Evolutionary conservation across 345 rosid species (phyloP), one percentile per base, ranked within the genome.

Genomic region (Capsella bursapastoris): DNA sequence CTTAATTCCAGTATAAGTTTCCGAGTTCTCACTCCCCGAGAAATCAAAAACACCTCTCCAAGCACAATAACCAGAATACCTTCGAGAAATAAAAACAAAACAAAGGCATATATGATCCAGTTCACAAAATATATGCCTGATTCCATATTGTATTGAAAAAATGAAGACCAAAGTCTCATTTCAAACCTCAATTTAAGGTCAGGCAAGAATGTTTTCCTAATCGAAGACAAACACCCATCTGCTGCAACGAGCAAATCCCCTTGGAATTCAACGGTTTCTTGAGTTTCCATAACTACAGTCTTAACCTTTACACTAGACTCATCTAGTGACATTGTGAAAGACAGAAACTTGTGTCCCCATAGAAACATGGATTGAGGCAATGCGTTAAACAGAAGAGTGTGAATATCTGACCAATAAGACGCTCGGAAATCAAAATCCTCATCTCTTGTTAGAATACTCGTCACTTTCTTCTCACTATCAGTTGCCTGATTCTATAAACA

Each of bases 41-140:
- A 86, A 90, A 72, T 93, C 85, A 32, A 85, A 85, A 74, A 90
- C 81, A 45, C 98, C 92, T 83, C 92, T 82, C 97, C 93, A 89
- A 14, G 96, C 94, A 72, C 91, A 89, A 18, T 86, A 93, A 53
- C 94, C 94, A 2, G 92, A 88, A 71, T 93, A 89, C 85, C 97
- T 90, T 75, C 63, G 38, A 56, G 0, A 66, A 22, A 8, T 9
- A 14, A 9, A 38, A 0, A 28, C 18, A 45, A 27, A 66, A 15
- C 49, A 22, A 63, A 68, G 55, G 11, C 59, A 29, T 61, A 31
- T 7, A 57, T 32, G 25, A 55, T 34, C 40, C 53, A 18, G 13
- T 44, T 4, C 32, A 31, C 5, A 44, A 31, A 70, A 47, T 8
- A 9, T 37, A 7, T 37, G 40, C 40, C 3, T 8, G 40, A 37